Conservation (phyloP, 2,329 filamentous ascomycete species). For the Scedosporium boydii region DNA sequence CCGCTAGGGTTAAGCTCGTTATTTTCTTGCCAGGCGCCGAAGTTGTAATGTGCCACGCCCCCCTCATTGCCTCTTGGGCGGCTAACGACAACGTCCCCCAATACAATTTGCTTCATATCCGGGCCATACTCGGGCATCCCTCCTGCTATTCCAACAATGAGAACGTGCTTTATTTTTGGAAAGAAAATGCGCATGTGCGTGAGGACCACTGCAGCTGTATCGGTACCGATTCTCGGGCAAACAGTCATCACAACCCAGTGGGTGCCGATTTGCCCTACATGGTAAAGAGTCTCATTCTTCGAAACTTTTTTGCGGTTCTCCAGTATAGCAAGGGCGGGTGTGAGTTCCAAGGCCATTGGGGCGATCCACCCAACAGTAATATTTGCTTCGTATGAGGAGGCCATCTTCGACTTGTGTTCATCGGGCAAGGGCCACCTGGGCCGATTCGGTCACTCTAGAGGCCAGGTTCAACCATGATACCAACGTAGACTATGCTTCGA, state of each 20-base stretch:
- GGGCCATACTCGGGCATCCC: slow-evolving; percentile 2
- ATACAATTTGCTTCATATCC: slow-evolving; percentile 1
- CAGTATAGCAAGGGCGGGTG: slow-evolving; percentile 3
- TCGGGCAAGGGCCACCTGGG: too few species aligned
- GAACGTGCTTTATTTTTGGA: slow-evolving; percentile 7
- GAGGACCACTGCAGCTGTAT: neutral
- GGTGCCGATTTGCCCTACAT: neutral
- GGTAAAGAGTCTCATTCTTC: neutral
- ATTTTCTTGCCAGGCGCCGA: neutral
- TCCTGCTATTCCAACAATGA: slow-evolving; percentile 7
- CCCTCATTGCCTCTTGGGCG: neutral
- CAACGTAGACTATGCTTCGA: too few species aligned
- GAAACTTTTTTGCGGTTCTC: neutral
- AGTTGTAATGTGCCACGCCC: slow-evolving; percentile 5
- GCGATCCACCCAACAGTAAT: slow-evolving; percentile 7
- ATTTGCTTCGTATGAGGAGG: neutral
- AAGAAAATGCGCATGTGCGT: neutral
- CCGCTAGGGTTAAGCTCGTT: neutral
- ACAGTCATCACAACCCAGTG: slow-evolving; percentile 6
- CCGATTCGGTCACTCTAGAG: too few species aligned
- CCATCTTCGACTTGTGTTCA: neutral
- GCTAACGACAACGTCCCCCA: slow-evolving; percentile 7
- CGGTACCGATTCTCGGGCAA: slow-evolving; percentile 4
- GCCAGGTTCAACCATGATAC: too few species aligned
- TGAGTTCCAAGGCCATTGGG: slow-evolving; percentile 6